phyloP scores from a whole-genome alignment of 78 protist genomes.

The Dictyostelium firmibasis region DNA sequence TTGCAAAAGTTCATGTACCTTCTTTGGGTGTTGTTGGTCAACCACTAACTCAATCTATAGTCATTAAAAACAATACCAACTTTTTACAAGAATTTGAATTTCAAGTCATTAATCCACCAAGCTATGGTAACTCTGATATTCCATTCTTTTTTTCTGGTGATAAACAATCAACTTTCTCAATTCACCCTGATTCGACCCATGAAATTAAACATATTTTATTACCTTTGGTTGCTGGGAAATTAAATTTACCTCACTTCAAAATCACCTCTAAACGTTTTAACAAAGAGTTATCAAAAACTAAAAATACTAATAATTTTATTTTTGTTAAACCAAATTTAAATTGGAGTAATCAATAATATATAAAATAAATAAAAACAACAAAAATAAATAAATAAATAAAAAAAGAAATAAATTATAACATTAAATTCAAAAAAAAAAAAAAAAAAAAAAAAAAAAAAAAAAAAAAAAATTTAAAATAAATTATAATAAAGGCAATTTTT shows the following conservation, averaged over 20 bases:
- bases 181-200: slow-evolving; percentile 63
- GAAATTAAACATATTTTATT: slow-evolving; percentile 63
- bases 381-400: neutral
- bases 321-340: slow-evolving; percentile 66
- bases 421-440: neutral
- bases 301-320: slow-evolving; percentile 48
- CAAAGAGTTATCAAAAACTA: slow-evolving; percentile 64
- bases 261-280: slow-evolving; percentile 56
- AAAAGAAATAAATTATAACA: neutral
- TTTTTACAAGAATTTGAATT: slow-evolving; percentile 68
- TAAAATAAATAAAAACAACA: neutral
- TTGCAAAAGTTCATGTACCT: slow-evolving; percentile 22
- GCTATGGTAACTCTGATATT: slow-evolving; percentile 37
- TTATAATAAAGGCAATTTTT: too few relatives aligned
- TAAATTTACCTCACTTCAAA: slow-evolving; percentile 64
- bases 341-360: neutral
- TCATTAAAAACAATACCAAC: slow-evolving; percentile 49
- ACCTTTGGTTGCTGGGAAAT: slow-evolving; percentile 72
- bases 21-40: slow-evolving; percentile 33
- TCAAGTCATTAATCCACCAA: slow-evolving; percentile 43
- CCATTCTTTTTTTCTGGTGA: slow-evolving; percentile 72
- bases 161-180: slow-evolving; percentile 9
- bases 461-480: neutral
- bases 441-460: neutral
- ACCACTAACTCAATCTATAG: slow-evolving; percentile 20